Evolutionary conservation across 73 alveolate species (phyloP).

Genomic region (Tetrahymena thermophila): DNA sequence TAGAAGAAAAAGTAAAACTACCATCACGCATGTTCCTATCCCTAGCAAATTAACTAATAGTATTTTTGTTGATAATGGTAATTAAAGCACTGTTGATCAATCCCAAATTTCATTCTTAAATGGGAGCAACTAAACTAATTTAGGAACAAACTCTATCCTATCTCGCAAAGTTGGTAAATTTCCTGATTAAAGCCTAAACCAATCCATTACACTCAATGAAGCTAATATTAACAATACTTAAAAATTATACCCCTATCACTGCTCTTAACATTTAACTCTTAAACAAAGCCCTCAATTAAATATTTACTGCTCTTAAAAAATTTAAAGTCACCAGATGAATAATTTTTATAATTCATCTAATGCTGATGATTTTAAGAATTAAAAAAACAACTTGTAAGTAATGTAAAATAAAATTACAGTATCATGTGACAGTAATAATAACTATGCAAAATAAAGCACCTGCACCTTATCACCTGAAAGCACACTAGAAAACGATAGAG

Average conservation of each 20-base stretch:
- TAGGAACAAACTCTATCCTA: background rate
- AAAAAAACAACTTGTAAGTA: background rate
- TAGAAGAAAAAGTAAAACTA: background rate
- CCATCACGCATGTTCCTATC: background rate
- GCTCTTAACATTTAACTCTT: background rate
- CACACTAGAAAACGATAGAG: background rate
- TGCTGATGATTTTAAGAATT: background rate
- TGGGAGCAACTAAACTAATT: background rate
- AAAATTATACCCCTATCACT: background rate
- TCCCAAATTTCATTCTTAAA: background rate
- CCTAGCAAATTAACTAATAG: background rate
- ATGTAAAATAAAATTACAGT: background rate
- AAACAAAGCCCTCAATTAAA: background rate
- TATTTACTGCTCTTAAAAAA: background rate
- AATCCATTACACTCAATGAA: background rate
- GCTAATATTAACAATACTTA: background rate
- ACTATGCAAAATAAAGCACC: background rate
- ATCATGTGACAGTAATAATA: background rate
- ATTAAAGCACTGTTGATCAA: background rate
- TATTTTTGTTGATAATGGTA: background rate
- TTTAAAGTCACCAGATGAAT: background rate
- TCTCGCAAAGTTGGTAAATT: background rate
- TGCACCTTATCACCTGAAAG: background rate
- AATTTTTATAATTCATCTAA: background rate
- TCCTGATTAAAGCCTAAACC: background rate